These are phyloP conservation scores for Mucor piriformis DNA, from an alignment of 371 early-diverging fungal species.

Conservation along the genomic window DNA sequence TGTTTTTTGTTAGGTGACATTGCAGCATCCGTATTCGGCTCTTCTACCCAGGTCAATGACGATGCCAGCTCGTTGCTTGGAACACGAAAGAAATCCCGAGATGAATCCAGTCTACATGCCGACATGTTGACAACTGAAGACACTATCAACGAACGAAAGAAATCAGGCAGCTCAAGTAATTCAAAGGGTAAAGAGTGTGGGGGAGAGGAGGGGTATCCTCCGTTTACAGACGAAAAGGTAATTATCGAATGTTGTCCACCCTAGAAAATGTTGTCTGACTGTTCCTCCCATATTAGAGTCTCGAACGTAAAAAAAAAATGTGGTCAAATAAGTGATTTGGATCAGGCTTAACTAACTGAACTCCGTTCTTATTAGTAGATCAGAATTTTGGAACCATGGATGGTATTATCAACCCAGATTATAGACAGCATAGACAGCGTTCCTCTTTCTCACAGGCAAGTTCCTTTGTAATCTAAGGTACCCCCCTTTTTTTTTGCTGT, in stretches of 20 bases:
- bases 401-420: slow-evolving; percentile 49
- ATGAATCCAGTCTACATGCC: slow-evolving; percentile 15
- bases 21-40: slow-evolving; percentile 9
- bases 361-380: slow-evolving; percentile 28
- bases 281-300: slow-evolving; percentile 3
- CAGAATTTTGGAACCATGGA: slow-evolving; percentile 52
- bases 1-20: slow-evolving; percentile 21
- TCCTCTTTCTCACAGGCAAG: slow-evolving; percentile 14
- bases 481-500: no score
- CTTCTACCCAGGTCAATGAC: not conserved
- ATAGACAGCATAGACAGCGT: slow-evolving; percentile 8
- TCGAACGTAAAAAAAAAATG: slow-evolving; percentile 7
- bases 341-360: no score
- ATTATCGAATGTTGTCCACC: no score
- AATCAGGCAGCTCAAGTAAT: slow-evolving; percentile 14
- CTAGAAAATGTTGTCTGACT: no score
- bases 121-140: slow-evolving; percentile 5
- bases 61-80: slow-evolving; percentile 9
- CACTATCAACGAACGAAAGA: slow-evolving; percentile 14
- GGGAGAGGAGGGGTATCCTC: slow-evolving; percentile 15
- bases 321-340: no score
- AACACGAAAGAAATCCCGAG: slow-evolving; percentile 23
- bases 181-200: slow-evolving; percentile 24
- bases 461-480: no score
- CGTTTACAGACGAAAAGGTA: slow-evolving; percentile 17